Evolutionary conservation across 768 basidiomycete species (phyloP).

Genomic region (Trametes coccinea): DNA sequence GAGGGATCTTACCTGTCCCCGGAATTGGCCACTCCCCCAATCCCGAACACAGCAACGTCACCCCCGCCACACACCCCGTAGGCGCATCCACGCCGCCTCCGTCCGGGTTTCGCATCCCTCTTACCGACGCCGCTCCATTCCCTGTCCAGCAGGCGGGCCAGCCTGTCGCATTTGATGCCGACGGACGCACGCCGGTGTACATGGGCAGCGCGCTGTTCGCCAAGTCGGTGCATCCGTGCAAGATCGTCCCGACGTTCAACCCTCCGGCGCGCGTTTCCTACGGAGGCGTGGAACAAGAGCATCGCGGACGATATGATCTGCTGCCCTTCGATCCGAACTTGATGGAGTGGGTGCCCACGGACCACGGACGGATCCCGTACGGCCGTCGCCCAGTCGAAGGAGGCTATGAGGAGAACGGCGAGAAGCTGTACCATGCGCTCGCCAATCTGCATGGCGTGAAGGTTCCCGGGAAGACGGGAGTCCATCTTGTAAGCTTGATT

Average conservation of each 20-base stretch:
- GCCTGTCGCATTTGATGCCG: conserved; percentile 57
- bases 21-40: conserved; percentile 7
- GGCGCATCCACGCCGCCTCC: conserved; percentile 41
- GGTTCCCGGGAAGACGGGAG: conserved; percentile 75
- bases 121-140: conserved; percentile 47
- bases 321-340: conserved; percentile 63
- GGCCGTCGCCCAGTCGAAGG: conserved; percentile 66
- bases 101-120: conserved; percentile 67
- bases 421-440: conserved; percentile 67
- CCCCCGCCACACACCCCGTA: not conserved
- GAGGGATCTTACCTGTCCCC: not conserved
- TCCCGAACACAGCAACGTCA: not conserved
- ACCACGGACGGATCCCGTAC: conserved; percentile 57
- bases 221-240: conserved; percentile 78
- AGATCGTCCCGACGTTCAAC: conserved; percentile 64
- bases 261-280: conserved; percentile 58
- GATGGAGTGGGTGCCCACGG: conserved; percentile 76
- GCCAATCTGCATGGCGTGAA: conserved; percentile 49
- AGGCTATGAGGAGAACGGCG: conserved; percentile 71
- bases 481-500: conserved; percentile 53
- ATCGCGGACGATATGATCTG: conserved; percentile 71
- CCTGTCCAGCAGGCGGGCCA: conserved; percentile 41
- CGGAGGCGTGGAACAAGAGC: conserved; percentile 59
- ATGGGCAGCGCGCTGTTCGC: conserved; percentile 72
- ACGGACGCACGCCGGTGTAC: conserved; percentile 60